phyloP scores from a whole-genome alignment of 768 basidiomycete genomes.

The Austroboletus eburneus region DNA sequence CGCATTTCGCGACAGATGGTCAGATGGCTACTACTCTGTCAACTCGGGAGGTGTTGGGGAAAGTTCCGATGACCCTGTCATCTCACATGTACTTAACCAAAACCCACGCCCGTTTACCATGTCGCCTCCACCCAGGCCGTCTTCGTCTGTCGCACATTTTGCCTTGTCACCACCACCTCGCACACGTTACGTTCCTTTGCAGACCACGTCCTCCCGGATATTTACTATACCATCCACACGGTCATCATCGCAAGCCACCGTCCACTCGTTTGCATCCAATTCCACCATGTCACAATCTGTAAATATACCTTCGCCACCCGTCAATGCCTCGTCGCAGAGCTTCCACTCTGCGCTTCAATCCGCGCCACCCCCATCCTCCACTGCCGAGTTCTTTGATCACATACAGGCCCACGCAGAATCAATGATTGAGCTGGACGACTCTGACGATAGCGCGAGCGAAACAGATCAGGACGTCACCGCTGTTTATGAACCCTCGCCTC shows the following conservation, averaged over 20 bases:
- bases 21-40: constrained; percentile 31
- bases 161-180: constrained; percentile 55
- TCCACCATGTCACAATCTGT: constrained; percentile 21
- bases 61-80: constrained; percentile 13
- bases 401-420: constrained; percentile 67
- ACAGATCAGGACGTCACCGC: constrained; percentile 35
- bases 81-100: constrained; percentile 19
- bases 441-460: constrained; percentile 41
- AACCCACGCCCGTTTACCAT: constrained; percentile 26
- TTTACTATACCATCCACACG: constrained; percentile 16
- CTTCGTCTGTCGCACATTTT: constrained; percentile 54
- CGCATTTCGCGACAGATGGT: constrained; percentile 65
- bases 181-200: constrained; percentile 15
- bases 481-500: constrained; percentile 26
- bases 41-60: constrained; percentile 19
- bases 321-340: constrained; percentile 45
- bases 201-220: constrained; percentile 14
- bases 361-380: constrained; percentile 61
- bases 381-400: constrained; percentile 71
- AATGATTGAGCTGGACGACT: constrained; percentile 70
- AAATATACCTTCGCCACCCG: constrained; percentile 24
- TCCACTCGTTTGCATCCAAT: constrained; percentile 29
- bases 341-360: constrained; percentile 48
- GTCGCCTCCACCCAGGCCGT: constrained; percentile 60
- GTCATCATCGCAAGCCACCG: constrained; percentile 29